A percentile compares a stretch with the other conserved stretches of the same genome.
Conservation (phyloP, 805 yeast species). For the Metschnikowia picachoensis region DNA sequence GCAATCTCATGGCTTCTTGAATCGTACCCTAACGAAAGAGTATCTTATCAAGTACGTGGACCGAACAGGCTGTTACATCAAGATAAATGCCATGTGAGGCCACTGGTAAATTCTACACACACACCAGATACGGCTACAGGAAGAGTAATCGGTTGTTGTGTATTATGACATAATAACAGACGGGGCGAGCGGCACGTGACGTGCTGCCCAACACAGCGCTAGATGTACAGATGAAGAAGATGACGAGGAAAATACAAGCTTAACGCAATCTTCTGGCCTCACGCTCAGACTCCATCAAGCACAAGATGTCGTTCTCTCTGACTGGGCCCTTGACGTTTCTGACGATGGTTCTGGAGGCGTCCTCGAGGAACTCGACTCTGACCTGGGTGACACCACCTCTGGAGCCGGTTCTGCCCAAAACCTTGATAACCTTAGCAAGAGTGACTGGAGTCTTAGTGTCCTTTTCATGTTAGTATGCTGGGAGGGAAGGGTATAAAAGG, state of each 20-base stretch:
- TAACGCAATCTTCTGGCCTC: constrained; percentile 96
- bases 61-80: neutral
- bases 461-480: constrained; percentile 23
- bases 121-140: too few species aligned
- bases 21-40: too few species aligned
- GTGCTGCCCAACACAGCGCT: constrained; percentile 9
- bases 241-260: constrained; percentile 15
- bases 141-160: constrained; percentile 6
- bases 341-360: constrained; percentile 91
- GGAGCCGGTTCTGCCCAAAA: constrained; percentile 99
- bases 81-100: too few species aligned
- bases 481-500: neutral
- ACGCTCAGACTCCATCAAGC: constrained; percentile 99
- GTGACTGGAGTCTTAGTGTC: constrained; percentile 88
- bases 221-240: constrained; percentile 17
- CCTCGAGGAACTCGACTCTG: constrained; percentile 95
- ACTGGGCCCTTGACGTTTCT: constrained; percentile 98
- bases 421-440: constrained; percentile 99
- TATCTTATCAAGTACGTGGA: too few species aligned
- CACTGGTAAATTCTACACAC: too few species aligned
- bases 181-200: constrained; percentile 1
- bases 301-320: constrained; percentile 96
- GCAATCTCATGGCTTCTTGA: too few species aligned
- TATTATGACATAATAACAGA: constrained; percentile 17
- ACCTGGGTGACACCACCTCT: constrained; percentile 99